A percentile compares a stretch with the other conserved stretches of the same genome.
Evolutionary conservation across 2,329 filamentous ascomycete genomes (phyloP).

Genomic region (Dactylellina haptotyla): DNA sequence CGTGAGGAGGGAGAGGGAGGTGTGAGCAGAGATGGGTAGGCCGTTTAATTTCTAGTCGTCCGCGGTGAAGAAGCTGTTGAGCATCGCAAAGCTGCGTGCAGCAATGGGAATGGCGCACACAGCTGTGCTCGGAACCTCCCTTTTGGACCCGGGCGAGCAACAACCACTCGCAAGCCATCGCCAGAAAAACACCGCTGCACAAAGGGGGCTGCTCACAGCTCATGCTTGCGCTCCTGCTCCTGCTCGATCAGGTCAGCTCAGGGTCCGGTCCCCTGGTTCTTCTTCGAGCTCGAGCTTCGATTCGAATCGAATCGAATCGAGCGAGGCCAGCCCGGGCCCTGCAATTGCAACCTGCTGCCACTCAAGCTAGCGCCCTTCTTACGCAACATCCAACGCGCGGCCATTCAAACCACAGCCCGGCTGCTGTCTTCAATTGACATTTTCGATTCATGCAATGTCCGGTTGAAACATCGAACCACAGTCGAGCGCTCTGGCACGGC

Average conservation of each 20-base stretch:
- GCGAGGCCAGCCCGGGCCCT: no score
- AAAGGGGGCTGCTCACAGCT: constrained; percentile 16
- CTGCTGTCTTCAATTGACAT: not conserved
- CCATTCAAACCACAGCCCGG: constrained; percentile 38
- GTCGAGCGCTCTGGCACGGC: constrained; percentile 13
- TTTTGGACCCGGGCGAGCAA: not conserved
- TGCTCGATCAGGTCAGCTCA: not conserved
- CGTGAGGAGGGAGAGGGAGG: not conserved
- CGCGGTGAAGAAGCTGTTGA: constrained; percentile 35
- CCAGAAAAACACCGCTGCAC: constrained; percentile 34
- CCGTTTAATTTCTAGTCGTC: constrained; percentile 7
- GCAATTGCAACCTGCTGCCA: not conserved
- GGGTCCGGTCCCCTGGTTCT: not conserved
- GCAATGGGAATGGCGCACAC: constrained; percentile 41
- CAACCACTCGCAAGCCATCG: constrained; percentile 19
- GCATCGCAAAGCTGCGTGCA: constrained; percentile 35
- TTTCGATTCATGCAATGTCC: not conserved
- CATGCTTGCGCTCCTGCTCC: no score
- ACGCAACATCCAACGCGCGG: constrained; percentile 47
- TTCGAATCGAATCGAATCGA: constrained; percentile 22
- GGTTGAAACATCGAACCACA: constrained; percentile 16
- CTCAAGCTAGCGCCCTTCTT: constrained; percentile 32
- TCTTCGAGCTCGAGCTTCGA: not conserved
- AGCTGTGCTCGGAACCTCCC: not conserved
- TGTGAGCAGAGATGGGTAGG: not conserved